Evolutionary conservation across 2,329 filamentous ascomycete genomes (phyloP).

Genomic region (Rutstroemia sp.): DNA sequence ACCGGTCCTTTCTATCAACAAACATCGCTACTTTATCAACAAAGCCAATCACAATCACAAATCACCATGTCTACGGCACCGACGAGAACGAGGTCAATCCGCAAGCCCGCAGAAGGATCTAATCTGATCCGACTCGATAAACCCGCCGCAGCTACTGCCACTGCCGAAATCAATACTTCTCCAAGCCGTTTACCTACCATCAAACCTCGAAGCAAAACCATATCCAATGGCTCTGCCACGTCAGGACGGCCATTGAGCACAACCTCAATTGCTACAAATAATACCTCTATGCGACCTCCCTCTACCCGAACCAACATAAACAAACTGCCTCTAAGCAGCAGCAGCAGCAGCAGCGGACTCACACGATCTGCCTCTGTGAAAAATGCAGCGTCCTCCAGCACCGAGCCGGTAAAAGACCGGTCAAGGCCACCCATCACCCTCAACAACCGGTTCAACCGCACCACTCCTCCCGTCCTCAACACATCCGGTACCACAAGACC

Average conservation of each 20-base stretch:
- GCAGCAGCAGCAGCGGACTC: constrained; percentile 11
- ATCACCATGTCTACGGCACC: constrained; percentile 20
- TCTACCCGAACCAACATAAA: constrained; percentile 16
- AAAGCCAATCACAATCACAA: not conserved
- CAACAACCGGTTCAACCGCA: constrained; percentile 21
- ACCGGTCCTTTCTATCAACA: not conserved
- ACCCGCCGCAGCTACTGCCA: not conserved
- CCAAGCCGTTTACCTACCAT: constrained; percentile 28
- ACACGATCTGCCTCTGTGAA: constrained; percentile 21
- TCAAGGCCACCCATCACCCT: constrained; percentile 14
- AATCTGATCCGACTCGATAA: constrained; percentile 7
- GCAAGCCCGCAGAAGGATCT: constrained; percentile 18
- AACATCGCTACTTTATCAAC: not conserved
- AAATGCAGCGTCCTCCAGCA: constrained; percentile 8
- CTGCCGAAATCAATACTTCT: constrained; percentile 11
- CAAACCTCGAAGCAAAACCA: constrained; percentile 20
- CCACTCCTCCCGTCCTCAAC: constrained; percentile 18
- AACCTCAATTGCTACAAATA: constrained; percentile 16
- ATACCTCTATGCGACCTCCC: constrained; percentile 23
- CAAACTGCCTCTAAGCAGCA: constrained; percentile 15
- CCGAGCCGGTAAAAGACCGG: constrained; percentile 10
- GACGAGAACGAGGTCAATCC: constrained; percentile 23
- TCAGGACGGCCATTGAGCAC: constrained; percentile 18
- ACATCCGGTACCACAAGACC: constrained; percentile 5
- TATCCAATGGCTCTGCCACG: constrained; percentile 8